Conservation (phyloP, 768 basidiomycete genomes). For the Phylloporus scabripes region DNA sequence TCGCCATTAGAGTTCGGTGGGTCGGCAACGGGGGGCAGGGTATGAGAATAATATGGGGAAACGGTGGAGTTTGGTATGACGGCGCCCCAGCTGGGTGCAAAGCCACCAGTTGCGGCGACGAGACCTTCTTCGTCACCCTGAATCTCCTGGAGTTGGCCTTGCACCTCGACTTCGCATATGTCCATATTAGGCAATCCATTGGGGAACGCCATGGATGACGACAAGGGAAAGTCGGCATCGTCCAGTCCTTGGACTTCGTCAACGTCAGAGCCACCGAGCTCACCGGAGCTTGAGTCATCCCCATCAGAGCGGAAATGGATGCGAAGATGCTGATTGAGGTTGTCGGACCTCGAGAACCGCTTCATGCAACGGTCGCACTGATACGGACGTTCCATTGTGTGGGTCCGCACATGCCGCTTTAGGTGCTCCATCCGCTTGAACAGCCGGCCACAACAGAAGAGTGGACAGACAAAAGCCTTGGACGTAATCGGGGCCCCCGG, state of each 20-base stretch:
- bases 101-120: constrained; percentile 29
- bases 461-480: constrained; percentile 75
- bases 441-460: constrained; percentile 74
- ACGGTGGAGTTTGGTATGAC: constrained; percentile 15
- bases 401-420: constrained; percentile 81
- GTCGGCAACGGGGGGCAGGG: constrained; percentile 12
- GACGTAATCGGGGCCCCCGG: constrained; percentile 35
- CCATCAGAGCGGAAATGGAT: constrained; percentile 51
- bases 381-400: constrained; percentile 86
- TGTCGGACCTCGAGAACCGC: constrained; percentile 84
- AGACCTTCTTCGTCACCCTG: constrained; percentile 56
- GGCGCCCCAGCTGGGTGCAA: constrained; percentile 14
- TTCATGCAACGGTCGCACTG: constrained; percentile 69
- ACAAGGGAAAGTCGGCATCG: constrained; percentile 27
- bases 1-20: constrained; percentile 16
- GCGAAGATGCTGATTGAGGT: constrained; percentile 79
- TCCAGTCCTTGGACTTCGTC: constrained; percentile 35
- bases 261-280: constrained; percentile 22
- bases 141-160: constrained; percentile 50
- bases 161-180: constrained; percentile 58
- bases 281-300: constrained; percentile 26
- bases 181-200: constrained; percentile 41
- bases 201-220: constrained; percentile 23
- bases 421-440: constrained; percentile 94
- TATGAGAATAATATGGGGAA: constrained; percentile 21